Base-by-base conservation (phyloP, 2,329 filamentous ascomycete genomes). In the Pestalotiopsis sp. region DNA sequence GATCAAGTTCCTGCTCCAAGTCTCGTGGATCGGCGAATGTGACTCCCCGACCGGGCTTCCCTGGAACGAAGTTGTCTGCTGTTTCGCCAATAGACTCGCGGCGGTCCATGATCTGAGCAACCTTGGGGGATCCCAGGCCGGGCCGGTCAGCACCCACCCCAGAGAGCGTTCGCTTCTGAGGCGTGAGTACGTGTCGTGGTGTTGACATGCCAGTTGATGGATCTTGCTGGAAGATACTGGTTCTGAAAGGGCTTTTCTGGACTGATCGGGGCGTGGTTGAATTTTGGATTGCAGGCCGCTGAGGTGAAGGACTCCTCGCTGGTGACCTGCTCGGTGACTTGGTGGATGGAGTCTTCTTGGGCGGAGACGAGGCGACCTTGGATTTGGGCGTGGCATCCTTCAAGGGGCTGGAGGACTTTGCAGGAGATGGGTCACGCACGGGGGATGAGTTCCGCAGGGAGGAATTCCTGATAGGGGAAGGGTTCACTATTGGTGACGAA, bases 61-160 rank as follows among this genome's bases (percentile, higher is more conserved):
- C 87, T 45, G 91, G 88, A 36, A 90, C 82, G 74, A 95, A 95
- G 6, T 86, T 82, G 14, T 83, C 82, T 1, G 91, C 88, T 25
- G 87, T 83, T 57, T 95, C 90, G 25, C 91, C 88, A 69, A 95
- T 91, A 1, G 92, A 94, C 60, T 84, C 86, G 63, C 93, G 88
- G 41, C 90, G 88, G 71, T 93, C 91, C 41, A 95, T 86, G 39
- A 94, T 84, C 36, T 89, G 91, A 25, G 91, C 86, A 66, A 95
- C 87, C 66, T 88, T 89, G 4, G 93, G 93, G 0, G 93, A 95
- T 6, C 93, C 93, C 67, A 95, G 85, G 0, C 92, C 93, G 70
- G 86, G 82, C 71, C 88, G 88, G 73, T 93, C 92, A 70, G 89
- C 87, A 25, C 92, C 92, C 70, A 94, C 76, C 0, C 92, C 91